phyloP scores from a whole-genome alignment of 306 rosid species.

The Cyamopsis tetragonoloba region DNA sequence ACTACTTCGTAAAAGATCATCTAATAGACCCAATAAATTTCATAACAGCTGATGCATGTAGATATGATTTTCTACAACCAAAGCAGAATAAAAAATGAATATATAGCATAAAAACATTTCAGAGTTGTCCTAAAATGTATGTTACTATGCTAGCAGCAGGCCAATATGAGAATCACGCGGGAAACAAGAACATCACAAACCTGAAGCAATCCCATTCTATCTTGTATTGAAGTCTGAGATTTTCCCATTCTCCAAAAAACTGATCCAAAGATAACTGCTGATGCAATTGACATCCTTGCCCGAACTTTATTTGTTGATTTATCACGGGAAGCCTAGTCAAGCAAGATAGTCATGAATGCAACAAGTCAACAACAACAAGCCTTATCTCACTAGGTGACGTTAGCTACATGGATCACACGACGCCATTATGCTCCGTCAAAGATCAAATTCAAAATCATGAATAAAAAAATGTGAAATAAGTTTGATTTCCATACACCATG shows the following conservation, averaged over 20 bases:
- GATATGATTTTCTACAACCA: not conserved
- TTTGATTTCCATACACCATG: slow-evolving; percentile 10
- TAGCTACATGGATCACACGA: too few relatives aligned
- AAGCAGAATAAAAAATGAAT: slow-evolving; percentile 4
- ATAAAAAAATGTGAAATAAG: slow-evolving; percentile 31
- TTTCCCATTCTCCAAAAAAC: slow-evolving; percentile 95
- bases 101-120: slow-evolving; percentile 11
- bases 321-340: slow-evolving; percentile 82
- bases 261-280: slow-evolving; percentile 88
- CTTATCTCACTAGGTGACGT: too few relatives aligned
- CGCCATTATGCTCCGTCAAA: too few relatives aligned
- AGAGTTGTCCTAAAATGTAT: not conserved
- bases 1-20: not conserved
- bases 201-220: slow-evolving; percentile 99
- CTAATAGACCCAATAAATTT: slow-evolving; percentile 1
- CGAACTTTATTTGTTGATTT: slow-evolving; percentile 89
- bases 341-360: slow-evolving; percentile 27
- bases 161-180: slow-evolving; percentile 6
- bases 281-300: slow-evolving; percentile 86
- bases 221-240: slow-evolving; percentile 97
- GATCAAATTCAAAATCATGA: too few relatives aligned
- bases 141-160: slow-evolving; percentile 17
- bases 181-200: slow-evolving; percentile 41
- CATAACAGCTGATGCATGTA: not conserved
- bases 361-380: too few relatives aligned